Conservation (phyloP, 805 yeast species). For the Myxozyma sirexii region DNA sequence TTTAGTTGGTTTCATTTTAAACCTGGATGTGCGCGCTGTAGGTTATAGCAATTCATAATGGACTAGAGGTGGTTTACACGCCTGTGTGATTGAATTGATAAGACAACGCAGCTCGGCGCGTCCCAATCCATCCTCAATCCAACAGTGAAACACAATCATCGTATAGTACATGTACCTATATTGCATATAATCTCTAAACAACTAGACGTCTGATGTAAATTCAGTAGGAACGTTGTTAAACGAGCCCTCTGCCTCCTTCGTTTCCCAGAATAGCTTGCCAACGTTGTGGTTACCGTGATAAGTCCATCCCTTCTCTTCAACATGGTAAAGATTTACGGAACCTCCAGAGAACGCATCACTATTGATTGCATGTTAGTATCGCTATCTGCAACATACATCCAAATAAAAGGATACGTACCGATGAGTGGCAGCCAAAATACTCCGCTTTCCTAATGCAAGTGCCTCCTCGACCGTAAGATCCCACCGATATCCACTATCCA, state of each 20-base stretch:
- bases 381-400: background rate
- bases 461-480: constrained; percentile 93
- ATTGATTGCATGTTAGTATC: background rate
- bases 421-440: constrained; percentile 96
- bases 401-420: constrained; percentile 47
- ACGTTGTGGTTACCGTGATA: constrained; percentile 95
- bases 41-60: too few species aligned
- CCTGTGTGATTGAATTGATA: too few species aligned
- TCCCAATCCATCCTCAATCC: too few species aligned
- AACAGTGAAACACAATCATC: too few species aligned
- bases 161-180: background rate
- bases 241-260: constrained; percentile 83
- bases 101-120: too few species aligned
- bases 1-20: too few species aligned
- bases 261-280: constrained; percentile 87
- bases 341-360: constrained; percentile 96
- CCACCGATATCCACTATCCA: constrained; percentile 91
- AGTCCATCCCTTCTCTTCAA: constrained; percentile 91
- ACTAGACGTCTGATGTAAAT: constrained; percentile 15
- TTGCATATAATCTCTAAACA: background rate
- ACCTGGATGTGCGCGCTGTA: too few species aligned
- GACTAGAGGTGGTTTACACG: too few species aligned
- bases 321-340: constrained; percentile 88
- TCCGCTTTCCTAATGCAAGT: constrained; percentile 87
- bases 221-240: constrained; percentile 68